Conservation (phyloP, 306 rosid species). For the Cicer chorassanicum region DNA sequence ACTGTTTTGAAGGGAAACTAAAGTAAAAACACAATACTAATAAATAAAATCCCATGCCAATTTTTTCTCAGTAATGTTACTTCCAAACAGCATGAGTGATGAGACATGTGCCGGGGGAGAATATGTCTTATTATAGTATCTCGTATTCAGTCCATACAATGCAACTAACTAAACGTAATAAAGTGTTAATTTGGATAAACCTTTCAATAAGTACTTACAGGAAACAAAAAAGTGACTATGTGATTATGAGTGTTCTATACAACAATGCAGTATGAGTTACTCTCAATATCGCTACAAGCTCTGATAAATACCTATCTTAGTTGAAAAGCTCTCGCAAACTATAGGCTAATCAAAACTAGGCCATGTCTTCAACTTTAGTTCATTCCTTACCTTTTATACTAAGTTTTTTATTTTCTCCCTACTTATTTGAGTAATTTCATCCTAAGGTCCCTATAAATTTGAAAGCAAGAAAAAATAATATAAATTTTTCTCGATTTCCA, state of each 20-base stretch:
- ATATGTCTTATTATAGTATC: constrained; percentile 2
- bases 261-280: not conserved
- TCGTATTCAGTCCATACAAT: constrained; percentile 9
- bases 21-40: not conserved
- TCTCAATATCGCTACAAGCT: not conserved
- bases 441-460: not conserved
- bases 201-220: not conserved
- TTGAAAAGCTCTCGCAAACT: not conserved
- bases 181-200: constrained; percentile 16
- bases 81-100: not conserved
- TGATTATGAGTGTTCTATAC: not conserved
- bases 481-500: constrained; percentile 4
- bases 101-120: not conserved
- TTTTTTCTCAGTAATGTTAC: constrained; percentile 7
- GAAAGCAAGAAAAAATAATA: constrained; percentile 5
- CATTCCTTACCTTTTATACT: constrained; percentile 4
- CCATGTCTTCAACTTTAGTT: not conserved
- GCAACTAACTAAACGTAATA: not conserved
- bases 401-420: constrained; percentile 8
- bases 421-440: not conserved
- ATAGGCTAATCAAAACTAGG: not conserved
- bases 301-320: not conserved
- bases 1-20: not conserved
- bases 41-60: not conserved
- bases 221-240: not conserved